Evolutionary conservation across 331 rosid species (phyloP).

Genomic region (Phaseolus coccineus): DNA sequence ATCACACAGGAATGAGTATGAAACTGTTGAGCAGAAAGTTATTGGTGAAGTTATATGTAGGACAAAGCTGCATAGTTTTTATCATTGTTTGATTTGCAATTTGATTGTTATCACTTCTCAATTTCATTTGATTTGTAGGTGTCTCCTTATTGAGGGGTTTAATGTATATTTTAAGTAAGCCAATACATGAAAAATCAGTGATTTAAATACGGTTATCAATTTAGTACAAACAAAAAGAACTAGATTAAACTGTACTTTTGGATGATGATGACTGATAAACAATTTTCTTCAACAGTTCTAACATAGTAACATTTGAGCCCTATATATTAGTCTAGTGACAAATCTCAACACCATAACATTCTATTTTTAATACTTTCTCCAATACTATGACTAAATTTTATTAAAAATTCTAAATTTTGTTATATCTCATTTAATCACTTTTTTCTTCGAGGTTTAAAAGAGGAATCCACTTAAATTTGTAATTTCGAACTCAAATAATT

Average conservation of each 20-base stretch:
- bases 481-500: too few species aligned
- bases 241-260: not conserved
- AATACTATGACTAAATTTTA: too few species aligned
- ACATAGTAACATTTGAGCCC: too few species aligned
- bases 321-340: too few species aligned
- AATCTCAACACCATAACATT: too few species aligned
- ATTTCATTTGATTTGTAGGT: not conserved
- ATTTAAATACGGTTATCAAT: not conserved
- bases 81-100: conserved; percentile 15
- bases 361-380: too few species aligned
- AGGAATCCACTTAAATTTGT: too few species aligned
- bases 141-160: not conserved
- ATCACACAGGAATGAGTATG: conserved; percentile 1
- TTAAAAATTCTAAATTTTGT: too few species aligned
- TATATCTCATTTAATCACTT: too few species aligned
- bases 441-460: too few species aligned
- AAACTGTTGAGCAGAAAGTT: not conserved
- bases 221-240: not conserved
- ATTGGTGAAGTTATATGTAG: not conserved
- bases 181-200: not conserved
- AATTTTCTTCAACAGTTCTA: not conserved
- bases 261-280: not conserved
- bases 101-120: not conserved
- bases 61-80: not conserved
- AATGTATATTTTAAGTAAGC: not conserved